Base-by-base conservation (phyloP, 768 basidiomycete genomes). In the Tephrocybe sp. region DNA sequence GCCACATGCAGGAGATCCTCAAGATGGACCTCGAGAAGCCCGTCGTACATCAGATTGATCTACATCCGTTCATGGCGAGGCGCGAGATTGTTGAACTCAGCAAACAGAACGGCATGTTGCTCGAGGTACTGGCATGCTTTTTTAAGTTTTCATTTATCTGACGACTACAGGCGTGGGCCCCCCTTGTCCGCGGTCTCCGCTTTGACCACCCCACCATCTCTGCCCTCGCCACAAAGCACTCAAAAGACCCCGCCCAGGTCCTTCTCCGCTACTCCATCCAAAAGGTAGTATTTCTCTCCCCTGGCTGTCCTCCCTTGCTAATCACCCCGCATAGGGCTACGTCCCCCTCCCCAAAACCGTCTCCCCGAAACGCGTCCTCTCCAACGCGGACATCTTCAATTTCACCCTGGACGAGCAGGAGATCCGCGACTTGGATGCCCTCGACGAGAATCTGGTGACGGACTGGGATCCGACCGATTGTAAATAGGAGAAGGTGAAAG, bases 181-280 rank as follows among this genome's bases (percentile, higher is more conserved):
- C 86, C 4, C 75, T 90, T 5, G 87, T 81, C 15, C 74, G 86
- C 18, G 85, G 80, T 10, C 71, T 82, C 65, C 76, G 83, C 40
- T 87, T 91, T 68, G 62, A 78, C 12, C 80, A 85, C 59, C 77
- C 83, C 30, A 68, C 17, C 80, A 86, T 66, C 77, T 81, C 17
- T 65, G 61, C 61, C 26, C 68, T 83, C 32, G 76, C 78, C 5
- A 58, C 73, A 36, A 84, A 81, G 63, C 83, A 88, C 62, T 60
- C 65, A 33, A 88, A 82, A 59, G 62, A 71, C 40, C 70, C 77
- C n/a, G 74, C 83, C 59, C 78, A 80, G 58, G 69, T 91, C 42
- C 70, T 89, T 33, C 70, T 90, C 24, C 75, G 88, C n/a, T 90
- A 83, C 65, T 85, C 83, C 10, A 67, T 93, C n/a, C 88, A 93